phyloP scores from a whole-genome alignment of 768 basidiomycete species.

The Infundibulicybe gibba region DNA sequence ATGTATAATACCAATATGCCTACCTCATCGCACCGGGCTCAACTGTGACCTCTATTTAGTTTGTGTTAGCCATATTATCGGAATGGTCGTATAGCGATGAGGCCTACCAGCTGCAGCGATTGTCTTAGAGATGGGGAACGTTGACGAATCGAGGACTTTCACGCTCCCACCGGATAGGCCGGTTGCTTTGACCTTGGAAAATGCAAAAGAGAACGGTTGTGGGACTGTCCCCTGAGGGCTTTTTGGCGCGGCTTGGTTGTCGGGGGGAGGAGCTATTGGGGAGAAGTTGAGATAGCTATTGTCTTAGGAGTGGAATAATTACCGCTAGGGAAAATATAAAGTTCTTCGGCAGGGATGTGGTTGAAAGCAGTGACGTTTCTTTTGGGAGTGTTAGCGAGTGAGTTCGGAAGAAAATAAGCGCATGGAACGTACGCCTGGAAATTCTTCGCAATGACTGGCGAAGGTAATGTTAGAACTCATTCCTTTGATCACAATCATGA shows the following conservation, averaged over 20 bases:
- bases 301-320: conserved; percentile 3
- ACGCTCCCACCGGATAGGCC: conserved; percentile 43
- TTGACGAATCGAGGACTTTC: conserved; percentile 49
- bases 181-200: conserved; percentile 43
- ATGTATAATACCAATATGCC: neutral
- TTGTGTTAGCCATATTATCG: neutral
- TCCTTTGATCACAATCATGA: too few relatives aligned
- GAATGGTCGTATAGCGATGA: neutral
- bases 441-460: conserved; percentile 46
- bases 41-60: conserved; percentile 42
- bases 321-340: conserved; percentile 53
- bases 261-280: conserved; percentile 27
- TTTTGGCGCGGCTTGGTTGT: conserved; percentile 26
- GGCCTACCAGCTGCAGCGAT: conserved; percentile 42
- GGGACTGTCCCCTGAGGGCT: conserved; percentile 44
- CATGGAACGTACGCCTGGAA: conserved; percentile 31
- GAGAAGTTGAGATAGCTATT: neutral
- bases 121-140: conserved; percentile 47
- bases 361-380: conserved; percentile 33
- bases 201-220: conserved; percentile 41
- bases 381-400: neutral
- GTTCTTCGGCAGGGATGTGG: conserved; percentile 39
- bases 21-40: conserved; percentile 54
- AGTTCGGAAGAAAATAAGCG: neutral
- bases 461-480: neutral